Base-by-base conservation (phyloP, 257 asterid genomes). In the Coffea canephora region DNA sequence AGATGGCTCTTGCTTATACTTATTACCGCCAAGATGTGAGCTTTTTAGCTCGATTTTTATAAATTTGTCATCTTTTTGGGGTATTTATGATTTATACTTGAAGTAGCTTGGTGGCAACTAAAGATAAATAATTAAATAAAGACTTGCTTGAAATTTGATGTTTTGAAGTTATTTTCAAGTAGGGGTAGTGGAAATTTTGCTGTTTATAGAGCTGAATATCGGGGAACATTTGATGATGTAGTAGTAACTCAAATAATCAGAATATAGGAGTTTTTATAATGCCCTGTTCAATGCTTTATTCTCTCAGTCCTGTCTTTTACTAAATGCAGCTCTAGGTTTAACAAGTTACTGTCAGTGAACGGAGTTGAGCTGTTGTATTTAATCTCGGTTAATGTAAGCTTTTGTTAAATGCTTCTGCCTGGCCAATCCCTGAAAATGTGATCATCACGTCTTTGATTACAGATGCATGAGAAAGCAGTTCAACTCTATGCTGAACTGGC, bases 391-490 rank as follows among this genome's bases (percentile, higher is more conserved):
- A 34, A 62, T 23, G 68, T 8, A 12, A n/a, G 43, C 41, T 13
- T 45, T 11, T 6, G 11, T 49, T 49, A n/a, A 7, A 43, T 23
- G 25, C 69, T 41, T 21, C 59, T 52, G 16, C 23, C 23, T 71
- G 8, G 49, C 11, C 57, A 45, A 31, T 34, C 39, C 65, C 77
- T 73, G 23, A 70, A 23, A 23, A 16, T 21, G 46, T 25, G 48
- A 46, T 34, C 67, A 13, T 80, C 15, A 59, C 66, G 74, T 79
- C n/a, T 74, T 72, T 76, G 67, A 45, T 45, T 81, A 89, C 94
- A 95, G 99, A 93, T 95, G 98, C 92, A 91, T 78, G 99, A 95
- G 4, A 89, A 94, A 84, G 97, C 99, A 74, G 97, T 92, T 68
- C 89, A 85, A 80, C 84, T 96, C 79, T 93, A 94, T 82, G 93